These are phyloP conservation scores for Sequoia sempervirens DNA, from an alignment of 75 land plant genomes.

Conservation along the genomic window DNA sequence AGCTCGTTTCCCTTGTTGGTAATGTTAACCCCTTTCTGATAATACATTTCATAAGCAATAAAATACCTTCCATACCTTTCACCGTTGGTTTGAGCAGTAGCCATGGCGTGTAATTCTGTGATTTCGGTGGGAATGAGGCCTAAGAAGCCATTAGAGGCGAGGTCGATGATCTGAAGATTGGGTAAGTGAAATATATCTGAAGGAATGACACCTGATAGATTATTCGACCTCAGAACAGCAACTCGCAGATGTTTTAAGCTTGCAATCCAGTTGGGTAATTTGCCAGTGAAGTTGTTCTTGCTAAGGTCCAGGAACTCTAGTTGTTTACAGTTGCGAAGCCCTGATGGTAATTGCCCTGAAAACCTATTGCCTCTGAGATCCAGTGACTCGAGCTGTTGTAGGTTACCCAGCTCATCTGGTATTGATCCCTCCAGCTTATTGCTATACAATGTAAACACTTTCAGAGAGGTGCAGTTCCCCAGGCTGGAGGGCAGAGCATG, in stretches of 20 bases:
- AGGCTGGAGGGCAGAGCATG: constrained; percentile 28
- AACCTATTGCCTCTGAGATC: constrained; percentile 19
- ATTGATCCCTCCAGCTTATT: constrained; percentile 40
- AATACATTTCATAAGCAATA: constrained; percentile 7
- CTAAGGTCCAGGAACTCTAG: constrained; percentile 47
- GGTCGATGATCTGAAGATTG: constrained; percentile 36
- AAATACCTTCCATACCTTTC: not conserved
- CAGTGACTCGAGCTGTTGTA: not conserved
- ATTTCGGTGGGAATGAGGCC: constrained; percentile 33
- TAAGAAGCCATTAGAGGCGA: constrained; percentile 53
- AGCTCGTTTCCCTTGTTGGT: constrained; percentile 42
- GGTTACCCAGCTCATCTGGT: constrained; percentile 16
- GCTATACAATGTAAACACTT: constrained; percentile 19
- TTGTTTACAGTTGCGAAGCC: constrained; percentile 20
- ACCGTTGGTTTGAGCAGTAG: not conserved
- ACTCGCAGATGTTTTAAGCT: constrained; percentile 31
- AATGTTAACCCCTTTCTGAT: constrained; percentile 31
- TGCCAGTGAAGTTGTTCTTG: constrained; percentile 19
- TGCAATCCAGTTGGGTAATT: too few species aligned
- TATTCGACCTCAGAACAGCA: constrained; percentile 49
- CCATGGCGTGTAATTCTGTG: constrained; percentile 31
- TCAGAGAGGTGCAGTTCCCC: constrained; percentile 4
- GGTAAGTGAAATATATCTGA: not conserved
- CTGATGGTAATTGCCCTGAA: constrained; percentile 25
- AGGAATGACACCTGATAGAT: constrained; percentile 25